Evolutionary conservation across 2,329 filamentous ascomycete genomes (phyloP).

Genomic region (Stagonosporopsis tanaceti): DNA sequence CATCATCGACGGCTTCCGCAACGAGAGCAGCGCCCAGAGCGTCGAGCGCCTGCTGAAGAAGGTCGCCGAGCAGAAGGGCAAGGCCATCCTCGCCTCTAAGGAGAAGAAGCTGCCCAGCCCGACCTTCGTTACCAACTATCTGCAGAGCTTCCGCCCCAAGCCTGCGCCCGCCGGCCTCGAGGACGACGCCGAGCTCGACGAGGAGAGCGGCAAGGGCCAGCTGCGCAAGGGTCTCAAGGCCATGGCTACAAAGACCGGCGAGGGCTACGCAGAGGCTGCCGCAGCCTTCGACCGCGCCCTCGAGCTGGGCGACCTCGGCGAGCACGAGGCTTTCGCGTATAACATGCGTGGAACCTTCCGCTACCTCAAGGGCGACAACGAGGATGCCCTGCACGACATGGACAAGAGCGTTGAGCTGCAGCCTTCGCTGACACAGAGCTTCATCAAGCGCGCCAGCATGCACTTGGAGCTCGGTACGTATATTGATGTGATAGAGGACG

Average conservation of each 20-base stretch:
- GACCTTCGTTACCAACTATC: constrained; percentile 97
- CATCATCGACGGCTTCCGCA: constrained; percentile 98
- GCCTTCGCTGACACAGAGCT: constrained; percentile 89
- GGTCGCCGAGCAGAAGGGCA: constrained; percentile 93
- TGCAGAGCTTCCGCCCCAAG: constrained; percentile 94
- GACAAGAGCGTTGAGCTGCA: constrained; percentile 93
- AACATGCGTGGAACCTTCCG: constrained; percentile 97
- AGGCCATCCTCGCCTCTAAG: constrained; percentile 82
- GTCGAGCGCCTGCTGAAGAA: constrained; percentile 96
- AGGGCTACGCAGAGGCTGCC: constrained; percentile 90
- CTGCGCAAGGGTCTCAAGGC: constrained; percentile 82
- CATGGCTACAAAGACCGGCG: constrained; percentile 84
- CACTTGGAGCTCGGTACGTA: constrained; percentile 83
- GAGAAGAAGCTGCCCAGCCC: constrained; percentile 89
- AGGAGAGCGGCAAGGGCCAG: constrained; percentile 83
- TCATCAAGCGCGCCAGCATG: constrained; percentile 99
- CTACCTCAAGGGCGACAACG: constrained; percentile 88
- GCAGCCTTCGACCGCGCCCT: constrained; percentile 87
- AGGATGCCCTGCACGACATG: constrained; percentile 82
- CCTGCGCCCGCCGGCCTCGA: constrained; percentile 82
- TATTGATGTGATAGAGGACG: not conserved
- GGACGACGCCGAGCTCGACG: constrained; percentile 77
- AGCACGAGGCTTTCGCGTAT: constrained; percentile 89
- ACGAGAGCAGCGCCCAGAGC: constrained; percentile 84
- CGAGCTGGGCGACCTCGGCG: constrained; percentile 78